Base-by-base conservation (phyloP, 805 yeast species). In the Sugiyamaella chiloensis region DNA sequence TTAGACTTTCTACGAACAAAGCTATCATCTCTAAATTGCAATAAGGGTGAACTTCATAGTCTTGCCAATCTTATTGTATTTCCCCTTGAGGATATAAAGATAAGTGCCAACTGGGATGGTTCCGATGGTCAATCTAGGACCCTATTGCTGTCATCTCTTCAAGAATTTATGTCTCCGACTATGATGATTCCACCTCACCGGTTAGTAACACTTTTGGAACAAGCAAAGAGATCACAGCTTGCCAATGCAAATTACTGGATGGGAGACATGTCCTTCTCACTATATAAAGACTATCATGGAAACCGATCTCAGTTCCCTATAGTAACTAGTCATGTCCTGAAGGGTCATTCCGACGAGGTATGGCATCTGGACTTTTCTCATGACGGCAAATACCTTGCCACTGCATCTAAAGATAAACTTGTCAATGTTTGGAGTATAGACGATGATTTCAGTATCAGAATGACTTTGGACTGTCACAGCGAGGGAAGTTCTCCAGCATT, bases 291-390 rank as follows among this genome's bases (percentile, higher is more conserved):
- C 52, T 60, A 65, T 42, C 54, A 60, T 36, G 66, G 62, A 36
- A 53, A 52, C 35, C 51, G 58, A 11, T 27, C 39, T 7, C 30
- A 29, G 23, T 59, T 59, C 50, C 63, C 61, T 14, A 71, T 71
- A 17, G 67, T 67, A 2, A 63, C 76, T 2, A 59, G 76, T 9
- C 71, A 72, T 47, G 71, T 75, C 0, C 64, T 85, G 5, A 54
- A 65, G 0, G 69, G 72, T 37, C 93, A 86, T 58, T 63, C 34
- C 5, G 80, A 83, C 59, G 96, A 90, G 62, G 91, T 87, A 9
- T 90, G 97, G 97, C 84, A 73, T 60, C 73, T 85, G 11, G 77
- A 78, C 48, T 89, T 87, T 60, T 83, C 93, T 4, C 85, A 88
- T 40, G 75, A 78, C 65, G 96, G 96, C 2, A 74, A 73, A 52